These are phyloP conservation scores for Trypanosoma scelopori DNA, from an alignment of 208 protist species.

Conservation along the genomic window DNA sequence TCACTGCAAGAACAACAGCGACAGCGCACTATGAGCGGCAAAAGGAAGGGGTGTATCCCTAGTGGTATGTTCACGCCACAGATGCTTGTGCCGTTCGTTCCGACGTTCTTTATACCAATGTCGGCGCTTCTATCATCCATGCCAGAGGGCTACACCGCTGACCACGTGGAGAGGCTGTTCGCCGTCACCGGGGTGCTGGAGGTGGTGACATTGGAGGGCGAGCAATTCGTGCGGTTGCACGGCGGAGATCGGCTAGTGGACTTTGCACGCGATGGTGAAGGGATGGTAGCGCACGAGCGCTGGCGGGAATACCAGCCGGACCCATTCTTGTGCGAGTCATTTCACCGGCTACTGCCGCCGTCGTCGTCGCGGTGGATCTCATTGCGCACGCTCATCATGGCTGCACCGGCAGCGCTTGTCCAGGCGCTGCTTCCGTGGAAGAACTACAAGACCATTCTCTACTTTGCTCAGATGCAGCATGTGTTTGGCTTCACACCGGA, in stretches of 20 bases:
- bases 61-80: slow-evolving; percentile 40
- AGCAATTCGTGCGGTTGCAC: slow-evolving; percentile 44
- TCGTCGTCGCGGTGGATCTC: slow-evolving; percentile 34
- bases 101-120: slow-evolving; percentile 62
- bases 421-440: slow-evolving; percentile 31
- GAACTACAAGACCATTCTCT: slow-evolving; percentile 43
- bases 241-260: slow-evolving; percentile 34
- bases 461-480: slow-evolving; percentile 71
- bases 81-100: slow-evolving; percentile 46
- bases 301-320: slow-evolving; percentile 41
- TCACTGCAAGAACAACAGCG: neutral
- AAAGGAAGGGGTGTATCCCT: slow-evolving; percentile 2
- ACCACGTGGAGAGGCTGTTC: slow-evolving; percentile 45
- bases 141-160: slow-evolving; percentile 49
- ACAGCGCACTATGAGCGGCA: neutral
- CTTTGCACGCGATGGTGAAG: slow-evolving; percentile 15
- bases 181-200: slow-evolving; percentile 32
- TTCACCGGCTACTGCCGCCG: slow-evolving; percentile 19
- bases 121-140: slow-evolving; percentile 36
- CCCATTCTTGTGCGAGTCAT: slow-evolving; percentile 36
- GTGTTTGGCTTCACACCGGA: slow-evolving; percentile 48
- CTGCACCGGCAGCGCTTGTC: slow-evolving; percentile 26
- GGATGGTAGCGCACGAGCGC: slow-evolving; percentile 17
- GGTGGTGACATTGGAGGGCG: slow-evolving; percentile 33
- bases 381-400: slow-evolving; percentile 33